Evolutionary conservation across 2,329 filamentous ascomycete species (phyloP), one percentile per base, ranked within the genome.

Genomic region (Ophioceras dolichostomum): DNA sequence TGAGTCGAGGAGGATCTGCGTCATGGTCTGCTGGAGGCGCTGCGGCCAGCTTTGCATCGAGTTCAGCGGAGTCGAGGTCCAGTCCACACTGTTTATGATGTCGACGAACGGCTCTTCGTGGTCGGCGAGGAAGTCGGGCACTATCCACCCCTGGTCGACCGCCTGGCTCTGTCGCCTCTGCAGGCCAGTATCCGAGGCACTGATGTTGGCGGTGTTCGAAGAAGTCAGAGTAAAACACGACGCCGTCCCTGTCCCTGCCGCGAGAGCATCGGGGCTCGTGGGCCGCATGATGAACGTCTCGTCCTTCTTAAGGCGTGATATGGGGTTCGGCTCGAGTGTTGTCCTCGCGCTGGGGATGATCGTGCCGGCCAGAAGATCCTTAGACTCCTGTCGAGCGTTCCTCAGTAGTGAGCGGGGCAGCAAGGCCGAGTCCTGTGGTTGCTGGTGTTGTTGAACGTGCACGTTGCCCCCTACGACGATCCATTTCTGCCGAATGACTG

Each of bases 61-160:
- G 0, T 67, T 67, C 3, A 69, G 52, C 9, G 62, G 59, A 1
- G 65, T 68, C 5, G 45, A 45, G 1, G 51, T 52, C 66, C 67
- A 71, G 47, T 68, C 55, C 5, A 65, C 49, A 17, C 47, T 56
- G 26, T 61, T 53, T 28, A 65, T 51, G 2, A 55, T 47, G 29
- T 59, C 50, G 13, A 57, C 48, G 29, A 58, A 61, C 2, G 53
- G 54, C 12, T 49, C 53, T n/a, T n/a, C n/a, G 38, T 56, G 49
- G 28, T 58, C 53, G 34, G 46, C 32, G 28, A 16, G 30, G 8
- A 37, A 22, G n/a, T 21, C 20, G 4, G 32, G 20, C 5, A 36
- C 29, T 19, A 34, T 27, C 39, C 39, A 40, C 13, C 10, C 31
- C 17, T 31, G 26, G 10, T 34, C 30, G 14, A 13, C 17, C 8